phyloP scores from a whole-genome alignment of 2,329 filamentous ascomycete genomes.

The Penicillium italicum region DNA sequence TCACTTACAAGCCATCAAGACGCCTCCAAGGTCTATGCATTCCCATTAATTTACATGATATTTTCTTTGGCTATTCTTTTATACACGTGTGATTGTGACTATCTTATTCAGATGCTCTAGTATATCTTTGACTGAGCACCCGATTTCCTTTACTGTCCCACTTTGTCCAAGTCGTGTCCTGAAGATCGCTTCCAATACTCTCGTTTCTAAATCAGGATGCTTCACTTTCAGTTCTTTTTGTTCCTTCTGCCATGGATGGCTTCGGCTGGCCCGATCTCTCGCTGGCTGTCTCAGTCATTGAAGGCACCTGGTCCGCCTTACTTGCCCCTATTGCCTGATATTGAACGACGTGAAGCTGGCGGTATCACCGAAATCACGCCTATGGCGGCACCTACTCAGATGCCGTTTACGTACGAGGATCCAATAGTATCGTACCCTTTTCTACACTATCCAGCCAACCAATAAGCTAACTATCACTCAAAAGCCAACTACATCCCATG shows the following conservation, averaged over 20 bases:
- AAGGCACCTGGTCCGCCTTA: background rate
- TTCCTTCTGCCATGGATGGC: slow-evolving; percentile 17
- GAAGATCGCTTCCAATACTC: background rate
- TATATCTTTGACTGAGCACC: slow-evolving; percentile 6
- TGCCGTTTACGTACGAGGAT: background rate
- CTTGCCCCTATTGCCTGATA: background rate
- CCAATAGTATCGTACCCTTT: background rate
- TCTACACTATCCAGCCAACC: background rate
- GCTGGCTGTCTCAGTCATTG: slow-evolving; percentile 7
- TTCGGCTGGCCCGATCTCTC: slow-evolving; percentile 29
- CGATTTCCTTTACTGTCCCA: background rate
- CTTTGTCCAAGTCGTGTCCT: background rate
- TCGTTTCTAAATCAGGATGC: slow-evolving; percentile 16
- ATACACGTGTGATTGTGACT: background rate
- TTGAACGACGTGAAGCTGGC: background rate
- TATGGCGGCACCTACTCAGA: background rate
- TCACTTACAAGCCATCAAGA: slow-evolving; percentile 8
- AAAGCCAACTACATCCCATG: background rate
- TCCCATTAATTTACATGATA: background rate
- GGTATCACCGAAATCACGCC: background rate
- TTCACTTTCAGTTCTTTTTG: slow-evolving; percentile 8
- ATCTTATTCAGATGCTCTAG: background rate
- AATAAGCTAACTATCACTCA: background rate
- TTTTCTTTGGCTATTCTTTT: background rate
- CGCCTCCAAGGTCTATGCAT: background rate